Evolutionary conservation across 176 grass and related monocot species (phyloP).

Genomic region (Oryza rufipogon): DNA sequence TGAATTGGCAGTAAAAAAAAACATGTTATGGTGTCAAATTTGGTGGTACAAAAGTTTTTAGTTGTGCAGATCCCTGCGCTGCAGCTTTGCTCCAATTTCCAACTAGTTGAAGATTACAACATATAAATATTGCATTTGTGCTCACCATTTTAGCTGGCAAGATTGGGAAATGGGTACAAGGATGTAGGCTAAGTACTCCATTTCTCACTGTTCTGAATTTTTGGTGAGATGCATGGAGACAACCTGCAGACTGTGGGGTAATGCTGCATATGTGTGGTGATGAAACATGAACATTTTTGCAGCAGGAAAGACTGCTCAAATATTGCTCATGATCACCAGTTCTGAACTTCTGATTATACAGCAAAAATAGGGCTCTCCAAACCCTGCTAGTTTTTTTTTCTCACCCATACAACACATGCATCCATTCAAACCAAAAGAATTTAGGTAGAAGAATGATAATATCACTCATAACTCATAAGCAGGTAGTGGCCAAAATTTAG

Average conservation of each 20-base stretch:
- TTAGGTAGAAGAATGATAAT: constrained; percentile 1
- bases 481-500: constrained; percentile 13
- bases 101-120: background rate
- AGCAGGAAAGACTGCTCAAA: background rate
- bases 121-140: background rate
- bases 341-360: background rate
- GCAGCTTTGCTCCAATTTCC: background rate
- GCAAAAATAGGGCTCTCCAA: background rate
- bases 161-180: background rate
- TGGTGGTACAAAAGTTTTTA: background rate
- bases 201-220: background rate
- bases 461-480: background rate
- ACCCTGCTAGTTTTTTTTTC: background rate
- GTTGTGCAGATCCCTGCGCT: background rate
- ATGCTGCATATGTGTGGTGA: too few species aligned
- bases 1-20: background rate
- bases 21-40: background rate
- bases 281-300: background rate
- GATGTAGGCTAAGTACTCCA: background rate
- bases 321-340: background rate
- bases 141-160: background rate
- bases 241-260: too few species aligned
- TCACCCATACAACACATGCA: background rate
- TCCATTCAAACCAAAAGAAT: constrained; percentile 29
- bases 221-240: too few species aligned